A percentile compares a stretch with the other conserved stretches of the same genome.
Conservation (phyloP, 2,329 filamentous ascomycete species). For the Myrmaecium sp. region DNA sequence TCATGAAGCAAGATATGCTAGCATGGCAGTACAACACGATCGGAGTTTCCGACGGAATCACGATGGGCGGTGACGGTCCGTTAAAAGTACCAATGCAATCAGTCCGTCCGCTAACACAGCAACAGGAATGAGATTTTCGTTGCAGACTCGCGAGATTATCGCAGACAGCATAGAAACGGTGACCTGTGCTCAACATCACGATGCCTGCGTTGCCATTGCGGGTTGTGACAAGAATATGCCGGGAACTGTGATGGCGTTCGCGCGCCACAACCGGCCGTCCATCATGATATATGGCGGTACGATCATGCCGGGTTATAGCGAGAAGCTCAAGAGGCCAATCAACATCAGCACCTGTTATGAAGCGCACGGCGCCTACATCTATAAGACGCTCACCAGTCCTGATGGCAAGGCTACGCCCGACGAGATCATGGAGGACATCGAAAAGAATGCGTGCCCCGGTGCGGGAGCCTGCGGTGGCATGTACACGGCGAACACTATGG, state of each 20-base stretch:
- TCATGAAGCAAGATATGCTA: slow-evolving; percentile 72
- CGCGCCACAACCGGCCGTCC: slow-evolving; percentile 77
- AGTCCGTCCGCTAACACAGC: not conserved
- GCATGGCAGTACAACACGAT: slow-evolving; percentile 92
- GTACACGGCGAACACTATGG: slow-evolving; percentile 94
- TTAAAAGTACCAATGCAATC: slow-evolving; percentile 1
- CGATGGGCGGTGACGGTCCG: slow-evolving; percentile 79
- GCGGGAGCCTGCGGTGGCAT: slow-evolving; percentile 76
- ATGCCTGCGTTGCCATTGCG: slow-evolving; percentile 83
- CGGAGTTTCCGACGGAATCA: slow-evolving; percentile 80
- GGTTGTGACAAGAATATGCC: slow-evolving; percentile 99
- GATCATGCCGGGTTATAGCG: slow-evolving; percentile 72
- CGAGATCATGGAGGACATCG: slow-evolving; percentile 72
- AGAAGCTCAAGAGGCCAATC: slow-evolving; percentile 58
- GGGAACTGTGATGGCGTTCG: slow-evolving; percentile 77
- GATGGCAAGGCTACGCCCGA: slow-evolving; percentile 50
- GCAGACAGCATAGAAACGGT: slow-evolving; percentile 89
- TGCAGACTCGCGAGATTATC: slow-evolving; percentile 82
- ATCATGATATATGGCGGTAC: slow-evolving; percentile 93
- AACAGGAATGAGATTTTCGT: slow-evolving; percentile 78
- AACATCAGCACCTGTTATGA: slow-evolving; percentile 86
- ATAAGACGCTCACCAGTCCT: slow-evolving; percentile 58
- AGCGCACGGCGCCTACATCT: slow-evolving; percentile 66
- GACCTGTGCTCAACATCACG: slow-evolving; percentile 80
- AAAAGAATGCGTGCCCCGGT: slow-evolving; percentile 60